Evolutionary conservation across 768 basidiomycete genomes (phyloP).

Genomic region (Crepidotus variabilis): DNA sequence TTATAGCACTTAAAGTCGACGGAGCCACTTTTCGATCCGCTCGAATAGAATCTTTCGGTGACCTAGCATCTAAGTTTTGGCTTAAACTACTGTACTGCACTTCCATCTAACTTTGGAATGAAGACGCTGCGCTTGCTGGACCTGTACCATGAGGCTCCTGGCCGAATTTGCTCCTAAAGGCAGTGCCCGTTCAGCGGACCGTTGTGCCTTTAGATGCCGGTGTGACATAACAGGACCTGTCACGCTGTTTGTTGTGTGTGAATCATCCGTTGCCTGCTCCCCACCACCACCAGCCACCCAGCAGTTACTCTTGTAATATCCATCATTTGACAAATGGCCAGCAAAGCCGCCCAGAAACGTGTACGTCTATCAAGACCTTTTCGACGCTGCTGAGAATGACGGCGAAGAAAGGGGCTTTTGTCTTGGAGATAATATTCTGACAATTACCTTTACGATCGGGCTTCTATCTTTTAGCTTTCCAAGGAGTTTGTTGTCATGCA

Average conservation of each 20-base stretch:
- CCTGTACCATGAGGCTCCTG: too few species aligned
- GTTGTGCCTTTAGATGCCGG: not conserved
- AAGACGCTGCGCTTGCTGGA: too few species aligned
- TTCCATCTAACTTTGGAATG: too few species aligned
- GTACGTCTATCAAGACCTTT: slow-evolving; percentile 32
- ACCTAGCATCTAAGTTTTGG: too few species aligned
- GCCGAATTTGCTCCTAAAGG: not conserved
- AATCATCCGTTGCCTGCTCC: slow-evolving; percentile 17
- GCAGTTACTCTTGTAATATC: slow-evolving; percentile 7
- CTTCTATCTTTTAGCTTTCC: slow-evolving; percentile 46
- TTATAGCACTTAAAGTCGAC: too few species aligned
- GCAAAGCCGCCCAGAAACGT: slow-evolving; percentile 84
- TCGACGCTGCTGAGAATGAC: slow-evolving; percentile 3
- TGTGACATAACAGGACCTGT: not conserved
- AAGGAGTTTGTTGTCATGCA: slow-evolving; percentile 95
- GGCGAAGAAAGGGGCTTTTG: slow-evolving; percentile 1
- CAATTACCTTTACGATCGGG: slow-evolving; percentile 1
- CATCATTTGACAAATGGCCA: slow-evolving; percentile 53
- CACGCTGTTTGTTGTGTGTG: slow-evolving; percentile 17
- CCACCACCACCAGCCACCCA: slow-evolving; percentile 20
- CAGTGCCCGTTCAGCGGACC: not conserved
- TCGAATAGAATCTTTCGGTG: too few species aligned
- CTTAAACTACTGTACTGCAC: too few species aligned
- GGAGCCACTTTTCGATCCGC: too few species aligned
- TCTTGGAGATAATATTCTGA: not conserved